Percentiles rank a stretch among this genome's conserved stretches.
These are phyloP conservation scores for Ocimum tenuiflorum DNA, from an alignment of 257 asterid genomes.

Conservation along the genomic window DNA sequence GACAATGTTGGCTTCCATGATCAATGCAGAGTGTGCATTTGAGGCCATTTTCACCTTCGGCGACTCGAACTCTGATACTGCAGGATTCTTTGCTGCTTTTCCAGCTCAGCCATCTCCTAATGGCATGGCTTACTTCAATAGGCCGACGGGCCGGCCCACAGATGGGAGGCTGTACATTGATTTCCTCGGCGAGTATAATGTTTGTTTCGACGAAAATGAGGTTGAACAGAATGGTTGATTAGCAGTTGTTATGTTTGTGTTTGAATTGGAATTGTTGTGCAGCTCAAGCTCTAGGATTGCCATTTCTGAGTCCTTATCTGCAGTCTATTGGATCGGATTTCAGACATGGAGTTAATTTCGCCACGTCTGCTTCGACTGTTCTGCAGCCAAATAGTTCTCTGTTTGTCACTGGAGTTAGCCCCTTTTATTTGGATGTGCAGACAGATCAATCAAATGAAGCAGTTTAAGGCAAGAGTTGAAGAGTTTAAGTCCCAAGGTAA, in stretches of 20 bases:
- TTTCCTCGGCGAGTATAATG: slow-evolving; percentile 44
- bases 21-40: slow-evolving; percentile 40
- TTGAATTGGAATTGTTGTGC: no score
- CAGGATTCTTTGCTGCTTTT: slow-evolving; percentile 60
- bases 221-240: background rate
- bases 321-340: slow-evolving; percentile 60
- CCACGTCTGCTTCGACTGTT: slow-evolving; percentile 58
- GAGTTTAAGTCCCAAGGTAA: slow-evolving; percentile 35
- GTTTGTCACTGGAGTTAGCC: slow-evolving; percentile 53
- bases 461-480: slow-evolving; percentile 44
- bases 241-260: no score
- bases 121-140: slow-evolving; percentile 69
- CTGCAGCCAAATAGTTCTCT: slow-evolving; percentile 51
- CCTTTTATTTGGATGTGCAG: slow-evolving; percentile 56
- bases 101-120: slow-evolving; percentile 54
- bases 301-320: slow-evolving; percentile 62
- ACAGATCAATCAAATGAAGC: slow-evolving; percentile 59
- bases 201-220: background rate
- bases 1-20: slow-evolving; percentile 6
- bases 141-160: slow-evolving; percentile 50
- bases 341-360: no score
- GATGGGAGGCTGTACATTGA: slow-evolving; percentile 65
- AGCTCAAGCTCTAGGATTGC: slow-evolving; percentile 62
- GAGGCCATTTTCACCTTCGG: slow-evolving; percentile 57
- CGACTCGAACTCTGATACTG: no score